Percentiles rank a stretch among this genome's conserved stretches.
Conservation (phyloP, 345 rosid genomes). For the Salix exigua region DNA sequence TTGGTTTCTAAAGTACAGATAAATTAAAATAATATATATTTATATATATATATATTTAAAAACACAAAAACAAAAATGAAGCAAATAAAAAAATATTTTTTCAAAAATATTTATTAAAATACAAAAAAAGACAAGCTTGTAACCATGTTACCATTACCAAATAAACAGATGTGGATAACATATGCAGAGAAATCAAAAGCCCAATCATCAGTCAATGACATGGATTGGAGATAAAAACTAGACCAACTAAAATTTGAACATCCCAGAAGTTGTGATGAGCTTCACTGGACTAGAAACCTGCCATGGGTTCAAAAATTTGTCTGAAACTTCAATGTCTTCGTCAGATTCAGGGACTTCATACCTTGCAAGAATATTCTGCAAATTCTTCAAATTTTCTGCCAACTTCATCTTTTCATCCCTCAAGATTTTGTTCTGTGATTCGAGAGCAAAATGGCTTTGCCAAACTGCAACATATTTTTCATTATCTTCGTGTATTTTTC, state of each 20-base stretch:
- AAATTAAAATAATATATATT: too few relatives aligned
- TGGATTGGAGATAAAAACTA: not conserved
- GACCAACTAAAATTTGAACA: conserved; percentile 12
- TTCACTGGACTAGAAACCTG: conserved; percentile 20
- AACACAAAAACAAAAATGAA: too few relatives aligned
- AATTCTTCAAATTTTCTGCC: conserved; percentile 23
- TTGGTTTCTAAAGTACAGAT: too few relatives aligned
- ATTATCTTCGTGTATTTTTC: conserved; percentile 29
- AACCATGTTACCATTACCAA: not conserved
- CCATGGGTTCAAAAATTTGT: conserved; percentile 20
- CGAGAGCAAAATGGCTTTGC: conserved; percentile 19
- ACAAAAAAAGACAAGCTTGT: too few relatives aligned
- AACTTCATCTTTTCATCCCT: conserved; percentile 38
- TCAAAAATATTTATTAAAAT: too few relatives aligned
- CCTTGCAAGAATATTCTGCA: conserved; percentile 21
- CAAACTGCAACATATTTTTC: conserved; percentile 17
- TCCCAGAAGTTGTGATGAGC: conserved; percentile 21
- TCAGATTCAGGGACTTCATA: conserved; percentile 7
- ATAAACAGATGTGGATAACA: not conserved
- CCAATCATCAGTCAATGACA: not conserved
- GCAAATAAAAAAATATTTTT: too few relatives aligned
- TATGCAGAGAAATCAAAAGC: not conserved
- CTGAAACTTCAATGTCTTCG: conserved; percentile 1
- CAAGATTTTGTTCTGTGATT: conserved; percentile 40
- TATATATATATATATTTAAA: too few relatives aligned